Evolutionary conservation across 768 basidiomycete genomes (phyloP).

Genomic region (Gymnopilus dilepis): DNA sequence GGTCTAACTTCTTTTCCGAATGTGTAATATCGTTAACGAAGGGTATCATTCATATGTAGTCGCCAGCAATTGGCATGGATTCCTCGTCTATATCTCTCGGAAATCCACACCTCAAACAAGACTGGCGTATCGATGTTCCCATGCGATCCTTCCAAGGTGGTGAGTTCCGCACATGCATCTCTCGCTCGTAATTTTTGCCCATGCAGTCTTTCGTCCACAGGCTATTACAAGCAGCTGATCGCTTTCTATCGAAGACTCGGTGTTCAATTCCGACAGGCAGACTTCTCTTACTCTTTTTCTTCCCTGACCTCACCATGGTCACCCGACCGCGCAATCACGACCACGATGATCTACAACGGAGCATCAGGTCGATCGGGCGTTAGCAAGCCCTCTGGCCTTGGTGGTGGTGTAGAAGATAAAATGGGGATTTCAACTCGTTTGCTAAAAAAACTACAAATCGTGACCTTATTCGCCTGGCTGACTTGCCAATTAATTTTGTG

Average conservation of each 20-base stretch:
- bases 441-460: slow-evolving; percentile 31
- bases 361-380: slow-evolving; percentile 57
- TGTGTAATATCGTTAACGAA: not conserved
- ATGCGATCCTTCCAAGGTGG: slow-evolving; percentile 87
- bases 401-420: slow-evolving; percentile 12
- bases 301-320: slow-evolving; percentile 38
- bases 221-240: slow-evolving; percentile 78
- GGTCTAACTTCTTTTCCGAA: slow-evolving; percentile 22
- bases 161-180: slow-evolving; percentile 32
- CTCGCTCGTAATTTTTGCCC: not conserved
- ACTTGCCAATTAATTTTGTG: slow-evolving; percentile 49
- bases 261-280: slow-evolving; percentile 55
- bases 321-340: slow-evolving; percentile 36
- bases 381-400: slow-evolving; percentile 49
- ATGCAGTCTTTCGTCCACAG: slow-evolving; percentile 28
- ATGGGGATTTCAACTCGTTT: not conserved
- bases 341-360: slow-evolving; percentile 72
- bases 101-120: slow-evolving; percentile 37
- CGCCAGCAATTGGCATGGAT: slow-evolving; percentile 69
- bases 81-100: slow-evolving; percentile 58
- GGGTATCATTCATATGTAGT: slow-evolving; percentile 37
- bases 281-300: slow-evolving; percentile 80
- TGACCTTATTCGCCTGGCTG: slow-evolving; percentile 46
- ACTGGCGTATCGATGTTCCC: slow-evolving; percentile 74
- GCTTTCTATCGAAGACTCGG: slow-evolving; percentile 66